A percentile compares a stretch with the other conserved stretches of the same genome.
These are phyloP conservation scores for Aspergillus ruber DNA, from an alignment of 2,329 filamentous ascomycete species.

Conservation along the genomic window DNA sequence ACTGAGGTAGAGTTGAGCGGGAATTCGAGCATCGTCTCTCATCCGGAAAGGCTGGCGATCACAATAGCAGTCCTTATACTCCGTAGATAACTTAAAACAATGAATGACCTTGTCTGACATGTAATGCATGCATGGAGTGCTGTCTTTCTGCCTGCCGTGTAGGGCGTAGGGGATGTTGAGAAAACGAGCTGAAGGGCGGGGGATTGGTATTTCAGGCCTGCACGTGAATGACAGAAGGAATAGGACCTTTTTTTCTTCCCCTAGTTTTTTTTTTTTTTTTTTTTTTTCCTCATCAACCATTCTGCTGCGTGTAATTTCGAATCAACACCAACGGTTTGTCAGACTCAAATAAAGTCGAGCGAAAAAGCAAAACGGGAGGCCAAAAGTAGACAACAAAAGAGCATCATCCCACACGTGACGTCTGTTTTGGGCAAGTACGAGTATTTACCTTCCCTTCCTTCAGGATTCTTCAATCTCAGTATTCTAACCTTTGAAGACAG, in stretches of 20 bases:
- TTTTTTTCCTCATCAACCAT: background rate
- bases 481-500: slow-evolving; percentile 1
- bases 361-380: background rate
- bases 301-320: background rate
- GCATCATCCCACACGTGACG: slow-evolving; percentile 15
- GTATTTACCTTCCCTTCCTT: slow-evolving; percentile 5
- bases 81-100: too few species aligned
- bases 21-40: background rate
- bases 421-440: slow-evolving; percentile 5
- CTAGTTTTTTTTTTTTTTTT: too few species aligned
- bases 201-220: too few species aligned
- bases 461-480: slow-evolving; percentile 1
- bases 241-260: too few species aligned
- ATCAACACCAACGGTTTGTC: background rate
- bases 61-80: background rate
- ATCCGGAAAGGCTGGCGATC: background rate
- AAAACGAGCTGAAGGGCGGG: too few species aligned
- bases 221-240: too few species aligned
- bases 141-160: too few species aligned
- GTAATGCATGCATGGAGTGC: too few species aligned
- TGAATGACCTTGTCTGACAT: too few species aligned
- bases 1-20: background rate
- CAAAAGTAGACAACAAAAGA: slow-evolving; percentile 1
- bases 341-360: background rate
- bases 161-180: too few species aligned